Conservation (phyloP, 345 rosid species). For the Cardamine resedifolia region DNA sequence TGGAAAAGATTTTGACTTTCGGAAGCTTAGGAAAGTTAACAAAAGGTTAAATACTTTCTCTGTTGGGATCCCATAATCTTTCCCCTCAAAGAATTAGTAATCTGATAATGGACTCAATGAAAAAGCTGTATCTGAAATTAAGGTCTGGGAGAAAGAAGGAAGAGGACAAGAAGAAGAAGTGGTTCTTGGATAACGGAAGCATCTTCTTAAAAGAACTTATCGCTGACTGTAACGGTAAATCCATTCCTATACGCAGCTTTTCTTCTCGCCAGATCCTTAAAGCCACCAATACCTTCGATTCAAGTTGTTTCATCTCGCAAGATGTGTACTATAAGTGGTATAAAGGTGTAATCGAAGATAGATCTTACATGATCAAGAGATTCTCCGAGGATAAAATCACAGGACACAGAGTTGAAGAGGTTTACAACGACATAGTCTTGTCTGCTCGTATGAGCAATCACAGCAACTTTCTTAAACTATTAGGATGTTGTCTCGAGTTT, state of each 20-base stretch:
- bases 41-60: too few relatives aligned
- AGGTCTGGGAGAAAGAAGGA: neutral
- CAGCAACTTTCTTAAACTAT: neutral
- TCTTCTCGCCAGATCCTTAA: neutral
- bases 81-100: too few relatives aligned
- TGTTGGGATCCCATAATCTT: too few relatives aligned
- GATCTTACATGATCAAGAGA: too few relatives aligned
- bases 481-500: neutral
- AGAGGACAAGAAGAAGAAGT: neutral
- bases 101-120: neutral
- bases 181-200: constrained; percentile 25
- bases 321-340: too few relatives aligned
- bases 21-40: too few relatives aligned
- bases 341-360: too few relatives aligned
- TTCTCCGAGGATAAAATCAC: too few relatives aligned
- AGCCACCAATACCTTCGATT: constrained; percentile 1
- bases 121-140: constrained; percentile 3
- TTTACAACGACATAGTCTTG: too few relatives aligned
- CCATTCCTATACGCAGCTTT: constrained; percentile 1
- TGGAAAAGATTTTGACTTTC: too few relatives aligned
- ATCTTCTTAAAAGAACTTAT: neutral
- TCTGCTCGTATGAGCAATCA: too few relatives aligned
- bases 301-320: neutral
- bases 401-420: too few relatives aligned
- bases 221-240: neutral